These are phyloP conservation scores for Candida ponderosae DNA, from an alignment of 805 yeast genomes.

Conservation along the genomic window DNA sequence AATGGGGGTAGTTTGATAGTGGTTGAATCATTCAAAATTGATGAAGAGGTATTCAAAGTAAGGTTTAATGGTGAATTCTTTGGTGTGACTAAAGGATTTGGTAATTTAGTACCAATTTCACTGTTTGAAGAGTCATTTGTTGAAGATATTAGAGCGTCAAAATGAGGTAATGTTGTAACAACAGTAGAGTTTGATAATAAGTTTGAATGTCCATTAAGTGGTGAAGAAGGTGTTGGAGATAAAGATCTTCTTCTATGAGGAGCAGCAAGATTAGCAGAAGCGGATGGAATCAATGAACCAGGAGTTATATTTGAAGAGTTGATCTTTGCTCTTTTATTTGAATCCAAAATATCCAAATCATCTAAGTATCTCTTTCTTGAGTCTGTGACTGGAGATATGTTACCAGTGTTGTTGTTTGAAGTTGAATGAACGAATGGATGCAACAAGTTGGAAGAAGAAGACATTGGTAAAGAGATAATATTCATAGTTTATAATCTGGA, in stretches of 20 bases:
- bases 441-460: not conserved
- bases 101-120: not conserved
- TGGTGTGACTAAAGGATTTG: constrained; percentile 8
- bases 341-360: constrained; percentile 8
- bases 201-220: not conserved
- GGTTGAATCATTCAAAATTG: not conserved
- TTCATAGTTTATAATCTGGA: not conserved
- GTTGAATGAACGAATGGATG: not conserved
- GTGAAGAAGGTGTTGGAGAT: constrained; percentile 13
- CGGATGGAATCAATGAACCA: constrained; percentile 36
- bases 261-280: constrained; percentile 27
- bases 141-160: not conserved
- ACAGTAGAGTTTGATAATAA: not conserved
- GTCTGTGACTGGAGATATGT: not conserved
- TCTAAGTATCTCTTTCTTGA: constrained; percentile 18
- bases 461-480: not conserved
- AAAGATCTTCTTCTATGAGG: constrained; percentile 14
- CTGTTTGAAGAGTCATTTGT: constrained; percentile 1
- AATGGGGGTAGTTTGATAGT: constrained; percentile 17
- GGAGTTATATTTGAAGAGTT: not conserved
- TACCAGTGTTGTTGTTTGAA: not conserved
- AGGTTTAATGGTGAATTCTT: constrained; percentile 3
- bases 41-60: not conserved
- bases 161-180: constrained; percentile 4
- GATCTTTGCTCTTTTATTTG: not conserved